Conservation (phyloP, 805 yeast species). For the Yarrowia alimentaria region DNA sequence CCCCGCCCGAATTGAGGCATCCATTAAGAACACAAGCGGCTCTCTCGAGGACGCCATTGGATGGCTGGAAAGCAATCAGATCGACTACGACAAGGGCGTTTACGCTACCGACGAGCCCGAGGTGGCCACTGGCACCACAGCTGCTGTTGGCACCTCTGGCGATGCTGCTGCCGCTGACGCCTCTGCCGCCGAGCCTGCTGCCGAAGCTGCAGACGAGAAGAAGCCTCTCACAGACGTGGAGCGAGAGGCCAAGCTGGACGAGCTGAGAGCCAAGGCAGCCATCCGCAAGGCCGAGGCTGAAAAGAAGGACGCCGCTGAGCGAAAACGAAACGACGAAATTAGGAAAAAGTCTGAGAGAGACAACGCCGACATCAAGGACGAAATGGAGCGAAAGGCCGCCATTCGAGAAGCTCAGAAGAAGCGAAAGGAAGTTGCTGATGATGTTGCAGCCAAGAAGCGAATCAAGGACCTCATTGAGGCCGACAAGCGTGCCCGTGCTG, state of each 20-base stretch:
- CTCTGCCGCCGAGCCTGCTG: conserved; percentile 7
- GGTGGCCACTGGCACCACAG: background rate
- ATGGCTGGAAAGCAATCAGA: conserved; percentile 38
- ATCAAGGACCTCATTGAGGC: conserved; percentile 40
- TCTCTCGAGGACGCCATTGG: conserved; percentile 37
- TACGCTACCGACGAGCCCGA: conserved; percentile 30
- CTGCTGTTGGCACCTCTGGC: conserved; percentile 6
- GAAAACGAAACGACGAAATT: conserved; percentile 36
- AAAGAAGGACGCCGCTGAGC: conserved; percentile 37
- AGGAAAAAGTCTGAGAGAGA: conserved; percentile 37
- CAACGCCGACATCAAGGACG: conserved; percentile 35
- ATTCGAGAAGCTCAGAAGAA: conserved; percentile 38
- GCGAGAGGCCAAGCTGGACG: conserved; percentile 36
- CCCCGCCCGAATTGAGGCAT: conserved; percentile 37
- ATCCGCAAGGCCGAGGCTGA: conserved; percentile 38
- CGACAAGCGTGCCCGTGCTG: conserved; percentile 38
- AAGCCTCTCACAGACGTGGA: conserved; percentile 37
- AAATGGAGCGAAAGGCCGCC: conserved; percentile 38
- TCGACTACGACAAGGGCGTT: conserved; percentile 32
- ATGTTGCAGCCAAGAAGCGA: conserved; percentile 37
- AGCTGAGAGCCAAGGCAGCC: conserved; percentile 37
- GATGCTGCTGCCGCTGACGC: conserved; percentile 28
- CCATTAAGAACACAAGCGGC: conserved; percentile 33
- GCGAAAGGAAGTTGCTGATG: conserved; percentile 37
- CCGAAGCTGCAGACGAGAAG: conserved; percentile 6